A percentile compares a stretch with the other conserved stretches of the same genome.
Conservation (phyloP, 2,329 filamentous ascomycete species). For the Hypomyces perniciosus region DNA sequence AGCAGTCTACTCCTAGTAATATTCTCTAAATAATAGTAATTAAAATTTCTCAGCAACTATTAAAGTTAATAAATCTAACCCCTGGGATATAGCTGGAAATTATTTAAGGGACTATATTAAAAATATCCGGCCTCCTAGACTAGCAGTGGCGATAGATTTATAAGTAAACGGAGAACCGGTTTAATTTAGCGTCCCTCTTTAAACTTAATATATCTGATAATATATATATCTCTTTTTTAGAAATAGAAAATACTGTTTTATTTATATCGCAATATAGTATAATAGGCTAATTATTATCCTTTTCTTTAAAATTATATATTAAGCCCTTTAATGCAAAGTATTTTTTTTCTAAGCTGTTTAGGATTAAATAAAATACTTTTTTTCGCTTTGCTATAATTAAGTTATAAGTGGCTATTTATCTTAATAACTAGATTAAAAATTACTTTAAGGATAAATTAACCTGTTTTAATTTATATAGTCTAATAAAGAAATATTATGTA, state of each 20-base stretch:
- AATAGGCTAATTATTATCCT: not conserved
- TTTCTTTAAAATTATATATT: conserved; percentile 10
- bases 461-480: conserved; percentile 22
- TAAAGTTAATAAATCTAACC: not conserved
- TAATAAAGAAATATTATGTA: conserved; percentile 32
- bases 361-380: not conserved
- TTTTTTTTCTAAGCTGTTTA: conserved; percentile 1
- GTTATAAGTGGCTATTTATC: conserved; percentile 37
- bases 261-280: conserved; percentile 1
- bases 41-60: not conserved
- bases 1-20: not conserved
- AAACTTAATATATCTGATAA: conserved; percentile 2
- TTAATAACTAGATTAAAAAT: conserved; percentile 32
- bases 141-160: conserved; percentile 2
- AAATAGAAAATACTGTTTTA: conserved; percentile 11
- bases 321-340: fast-evolving
- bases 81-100: not conserved
- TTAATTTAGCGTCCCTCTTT: not conserved
- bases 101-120: not conserved
- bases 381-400: conserved; percentile 37
- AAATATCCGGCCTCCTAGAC: not conserved
- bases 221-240: conserved; percentile 8
- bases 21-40: not conserved
- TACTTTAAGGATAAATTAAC: conserved; percentile 17
- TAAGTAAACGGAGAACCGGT: conserved; percentile 1